These are phyloP conservation scores for Neonectria magnoliae DNA, from an alignment of 2,329 filamentous ascomycete species.

Conservation along the genomic window DNA sequence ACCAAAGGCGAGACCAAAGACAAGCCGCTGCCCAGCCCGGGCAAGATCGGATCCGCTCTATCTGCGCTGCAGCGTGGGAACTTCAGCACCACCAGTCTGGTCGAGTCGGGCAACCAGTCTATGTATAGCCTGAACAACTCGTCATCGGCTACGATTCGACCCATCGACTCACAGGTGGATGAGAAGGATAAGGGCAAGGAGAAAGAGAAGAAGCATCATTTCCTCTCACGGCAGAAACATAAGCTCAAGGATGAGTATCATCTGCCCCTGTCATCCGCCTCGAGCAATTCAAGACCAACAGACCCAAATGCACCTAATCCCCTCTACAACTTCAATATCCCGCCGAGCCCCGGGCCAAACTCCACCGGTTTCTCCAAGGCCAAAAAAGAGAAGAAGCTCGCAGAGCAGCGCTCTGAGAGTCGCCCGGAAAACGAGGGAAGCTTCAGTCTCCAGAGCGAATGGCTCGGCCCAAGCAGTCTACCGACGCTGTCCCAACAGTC, in stretches of 20 bases:
- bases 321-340: conserved; percentile 81
- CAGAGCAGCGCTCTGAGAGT: conserved; percentile 70
- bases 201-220: conserved; percentile 83
- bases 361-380: conserved; percentile 79
- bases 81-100: conserved; percentile 76
- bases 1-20: conserved; percentile 74
- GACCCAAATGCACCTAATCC: conserved; percentile 80
- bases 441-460: conserved; percentile 55
- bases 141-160: conserved; percentile 80
- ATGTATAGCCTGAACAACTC: conserved; percentile 81
- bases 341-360: conserved; percentile 74
- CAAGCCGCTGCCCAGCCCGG: conserved; percentile 76
- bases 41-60: conserved; percentile 74
- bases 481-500: conserved; percentile 56
- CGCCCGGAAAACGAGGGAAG: conserved; percentile 63
- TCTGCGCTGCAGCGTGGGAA: conserved; percentile 73
- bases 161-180: conserved; percentile 61
- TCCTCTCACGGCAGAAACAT: conserved; percentile 81
- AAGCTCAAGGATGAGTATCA: conserved; percentile 81
- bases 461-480: conserved; percentile 65
- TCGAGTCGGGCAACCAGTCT: conserved; percentile 69
- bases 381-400: conserved; percentile 86
- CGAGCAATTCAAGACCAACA: conserved; percentile 79
- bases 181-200: conserved; percentile 64
- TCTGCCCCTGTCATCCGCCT: conserved; percentile 77